A percentile compares a stretch with the other conserved stretches of the same genome.
phyloP scores from a whole-genome alignment of 768 basidiomycete species.

The Mycena maculata region DNA sequence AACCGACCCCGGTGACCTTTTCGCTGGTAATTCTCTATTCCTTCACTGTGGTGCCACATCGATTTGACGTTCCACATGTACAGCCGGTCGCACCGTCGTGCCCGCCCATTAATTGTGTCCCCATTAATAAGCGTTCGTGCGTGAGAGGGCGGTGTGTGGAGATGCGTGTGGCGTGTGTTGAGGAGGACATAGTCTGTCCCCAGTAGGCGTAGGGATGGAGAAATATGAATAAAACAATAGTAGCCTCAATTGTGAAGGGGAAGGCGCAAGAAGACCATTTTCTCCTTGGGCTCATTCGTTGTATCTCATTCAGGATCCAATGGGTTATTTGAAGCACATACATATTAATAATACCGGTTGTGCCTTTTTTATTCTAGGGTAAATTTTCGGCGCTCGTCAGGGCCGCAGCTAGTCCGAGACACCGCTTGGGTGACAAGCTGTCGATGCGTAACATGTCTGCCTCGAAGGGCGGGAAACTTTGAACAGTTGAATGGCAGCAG shows the following conservation, averaged over 20 bases:
- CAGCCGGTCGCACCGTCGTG: background rate
- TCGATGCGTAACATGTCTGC: too few species aligned
- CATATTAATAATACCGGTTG: too few species aligned
- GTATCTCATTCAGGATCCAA: too few species aligned
- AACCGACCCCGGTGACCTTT: background rate
- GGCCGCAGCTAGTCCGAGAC: too few species aligned
- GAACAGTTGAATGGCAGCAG: too few species aligned
- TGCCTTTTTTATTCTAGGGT: too few species aligned
- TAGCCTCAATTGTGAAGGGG: background rate
- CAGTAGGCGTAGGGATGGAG: background rate
- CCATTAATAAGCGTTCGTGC: background rate
- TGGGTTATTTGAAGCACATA: too few species aligned
- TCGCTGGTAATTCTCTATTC: background rate
- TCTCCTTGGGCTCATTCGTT: too few species aligned
- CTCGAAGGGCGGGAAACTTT: too few species aligned
- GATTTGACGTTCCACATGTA: background rate
- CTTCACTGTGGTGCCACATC: background rate
- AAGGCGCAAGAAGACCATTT: background rate
- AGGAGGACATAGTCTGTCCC: background rate
- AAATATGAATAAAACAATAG: background rate
- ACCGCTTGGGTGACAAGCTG: too few species aligned
- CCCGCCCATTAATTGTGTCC: background rate
- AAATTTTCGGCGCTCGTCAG: too few species aligned
- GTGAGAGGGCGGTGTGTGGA: background rate
- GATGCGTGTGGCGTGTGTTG: background rate